Conservation (phyloP, 2,329 filamentous ascomycete species). For the Lizonia empirigonia region DNA sequence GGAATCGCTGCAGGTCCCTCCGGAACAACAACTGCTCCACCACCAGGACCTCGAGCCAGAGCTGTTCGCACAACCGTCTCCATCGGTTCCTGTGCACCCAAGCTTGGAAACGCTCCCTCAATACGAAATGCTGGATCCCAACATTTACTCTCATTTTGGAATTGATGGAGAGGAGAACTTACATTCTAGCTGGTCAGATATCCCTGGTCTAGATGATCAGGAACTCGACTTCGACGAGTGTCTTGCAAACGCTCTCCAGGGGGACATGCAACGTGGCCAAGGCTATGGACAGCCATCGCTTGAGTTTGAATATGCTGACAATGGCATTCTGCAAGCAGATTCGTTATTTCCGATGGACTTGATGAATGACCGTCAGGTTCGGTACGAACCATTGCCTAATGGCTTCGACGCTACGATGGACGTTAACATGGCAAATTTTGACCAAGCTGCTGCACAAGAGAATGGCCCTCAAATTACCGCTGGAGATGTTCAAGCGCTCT, state of each 20-base stretch:
- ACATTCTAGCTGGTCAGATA: not conserved
- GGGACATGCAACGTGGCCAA: not conserved
- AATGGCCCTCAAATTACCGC: not conserved
- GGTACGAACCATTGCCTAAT: not conserved
- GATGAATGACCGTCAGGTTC: not conserved
- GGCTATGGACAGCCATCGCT: not conserved
- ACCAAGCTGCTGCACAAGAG: not conserved
- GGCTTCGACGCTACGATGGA: not conserved
- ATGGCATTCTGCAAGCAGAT: not conserved
- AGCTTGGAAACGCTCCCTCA: not conserved
- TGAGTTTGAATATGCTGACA: no score
- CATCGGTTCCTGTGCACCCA: not conserved
- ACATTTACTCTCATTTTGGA: not conserved
- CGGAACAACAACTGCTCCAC: not conserved
- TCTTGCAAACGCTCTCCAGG: not conserved
- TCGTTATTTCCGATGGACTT: not conserved
- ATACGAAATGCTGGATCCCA: not conserved
- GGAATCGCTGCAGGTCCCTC: not conserved
- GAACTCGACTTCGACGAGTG: not conserved
- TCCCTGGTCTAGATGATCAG: not conserved
- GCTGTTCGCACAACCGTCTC: not conserved
- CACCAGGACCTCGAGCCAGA: not conserved
- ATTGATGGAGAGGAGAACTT: not conserved
- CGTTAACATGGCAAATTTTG: not conserved
- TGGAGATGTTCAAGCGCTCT: no score